Percentiles rank a stretch among this genome's conserved stretches.
Conservation (phyloP, 2,329 filamentous ascomycete genomes). For the Apiospora sp. region DNA sequence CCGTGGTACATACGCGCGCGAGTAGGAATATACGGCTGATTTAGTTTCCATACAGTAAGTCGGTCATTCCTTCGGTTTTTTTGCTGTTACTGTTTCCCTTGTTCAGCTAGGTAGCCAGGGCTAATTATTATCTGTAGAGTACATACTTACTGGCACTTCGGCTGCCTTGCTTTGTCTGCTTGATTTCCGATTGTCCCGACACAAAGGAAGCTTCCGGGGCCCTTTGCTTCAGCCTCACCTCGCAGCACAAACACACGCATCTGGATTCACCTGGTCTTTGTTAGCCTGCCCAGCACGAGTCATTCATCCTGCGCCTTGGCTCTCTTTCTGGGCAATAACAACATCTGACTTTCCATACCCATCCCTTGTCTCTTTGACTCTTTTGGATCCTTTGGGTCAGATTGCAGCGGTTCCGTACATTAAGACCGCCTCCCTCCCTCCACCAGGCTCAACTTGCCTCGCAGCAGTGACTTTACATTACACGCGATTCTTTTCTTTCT, state of each 20-base stretch:
- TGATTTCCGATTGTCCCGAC: not conserved
- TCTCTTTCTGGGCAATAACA: not conserved
- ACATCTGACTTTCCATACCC: not conserved
- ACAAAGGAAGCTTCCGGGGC: not conserved
- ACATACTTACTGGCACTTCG: not conserved
- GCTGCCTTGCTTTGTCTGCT: not conserved
- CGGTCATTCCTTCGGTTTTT: not conserved
- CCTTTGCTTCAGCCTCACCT: not conserved
- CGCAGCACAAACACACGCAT: not conserved
- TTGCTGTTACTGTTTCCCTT: not conserved
- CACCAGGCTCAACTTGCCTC: not conserved
- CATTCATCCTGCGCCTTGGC: conserved; percentile 20
- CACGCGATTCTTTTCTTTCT: not conserved
- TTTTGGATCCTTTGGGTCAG: conserved; percentile 2
- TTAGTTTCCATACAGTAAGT: not conserved
- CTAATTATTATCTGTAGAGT: not conserved
- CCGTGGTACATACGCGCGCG: not conserved
- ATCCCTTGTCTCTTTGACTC: conserved; percentile 6
- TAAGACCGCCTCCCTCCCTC: not conserved
- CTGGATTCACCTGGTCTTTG: conserved; percentile 6
- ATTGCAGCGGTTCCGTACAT: not conserved
- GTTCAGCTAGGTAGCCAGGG: not conserved
- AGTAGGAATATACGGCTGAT: not conserved
- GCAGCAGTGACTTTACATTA: not conserved
- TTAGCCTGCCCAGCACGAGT: not conserved